These are phyloP conservation scores for Diutina siamensis DNA, from an alignment of 1,139 yeast species.

Conservation along the genomic window DNA sequence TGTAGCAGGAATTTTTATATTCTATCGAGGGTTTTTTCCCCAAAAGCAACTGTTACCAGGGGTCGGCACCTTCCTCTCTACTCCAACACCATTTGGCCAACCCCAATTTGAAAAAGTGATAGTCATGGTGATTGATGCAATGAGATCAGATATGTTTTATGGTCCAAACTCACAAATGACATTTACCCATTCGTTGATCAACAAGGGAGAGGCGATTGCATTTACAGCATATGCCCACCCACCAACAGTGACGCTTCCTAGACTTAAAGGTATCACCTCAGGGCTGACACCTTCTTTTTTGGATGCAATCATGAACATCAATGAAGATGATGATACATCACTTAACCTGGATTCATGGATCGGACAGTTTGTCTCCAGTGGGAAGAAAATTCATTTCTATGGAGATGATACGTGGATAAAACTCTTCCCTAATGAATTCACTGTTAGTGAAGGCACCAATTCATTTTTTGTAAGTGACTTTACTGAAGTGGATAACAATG, in stretches of 20 bases:
- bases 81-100: conserved; percentile 11
- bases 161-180: conserved; percentile 45
- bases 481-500: conserved; percentile 87
- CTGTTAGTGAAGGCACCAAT: conserved; percentile 71
- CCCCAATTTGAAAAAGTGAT: conserved; percentile 60
- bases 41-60: conserved; percentile 68
- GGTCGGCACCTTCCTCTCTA: conserved; percentile 18
- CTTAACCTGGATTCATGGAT: conserved; percentile 76
- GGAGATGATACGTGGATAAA: conserved; percentile 99
- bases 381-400: conserved; percentile 50
- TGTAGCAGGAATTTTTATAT: conserved; percentile 43
- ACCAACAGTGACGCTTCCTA: conserved; percentile 73
- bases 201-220: conserved; percentile 63
- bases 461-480: conserved; percentile 92
- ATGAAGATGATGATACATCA: conserved; percentile 58
- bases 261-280: conserved; percentile 69
- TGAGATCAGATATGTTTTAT: conserved; percentile 75
- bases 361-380: conserved; percentile 45
- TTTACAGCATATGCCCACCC: conserved; percentile 86
- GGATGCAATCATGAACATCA: conserved; percentile 85
- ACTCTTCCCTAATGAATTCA: conserved; percentile 61
- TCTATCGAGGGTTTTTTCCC: conserved; percentile 82
- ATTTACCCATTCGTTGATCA: conserved; percentile 56
- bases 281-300: conserved; percentile 73
- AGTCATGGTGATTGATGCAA: conserved; percentile 84